A percentile compares a stretch with the other conserved stretches of the same genome.
Conservation (phyloP, 1,284 basidiomycete species). For the Rhodotorula sp. region DNA sequence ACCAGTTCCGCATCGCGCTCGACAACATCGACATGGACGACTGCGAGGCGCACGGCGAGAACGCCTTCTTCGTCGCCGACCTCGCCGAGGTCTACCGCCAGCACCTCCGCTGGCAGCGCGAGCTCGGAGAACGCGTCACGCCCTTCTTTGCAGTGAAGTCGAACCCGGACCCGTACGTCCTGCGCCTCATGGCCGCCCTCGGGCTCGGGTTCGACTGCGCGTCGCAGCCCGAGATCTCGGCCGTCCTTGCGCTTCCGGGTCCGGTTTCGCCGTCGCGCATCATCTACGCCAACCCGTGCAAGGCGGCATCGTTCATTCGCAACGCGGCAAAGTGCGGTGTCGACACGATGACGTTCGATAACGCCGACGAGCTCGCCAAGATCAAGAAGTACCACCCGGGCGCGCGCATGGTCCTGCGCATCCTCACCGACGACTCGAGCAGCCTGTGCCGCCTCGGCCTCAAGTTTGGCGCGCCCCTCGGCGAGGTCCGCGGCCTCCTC, state of each 20-base stretch:
- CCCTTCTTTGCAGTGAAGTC: conserved; percentile 97
- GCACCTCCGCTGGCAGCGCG: conserved; percentile 77
- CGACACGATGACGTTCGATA: conserved; percentile 97
- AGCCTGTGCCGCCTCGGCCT: conserved; percentile 88
- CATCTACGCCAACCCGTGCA: conserved; percentile 99
- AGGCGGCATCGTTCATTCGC: conserved; percentile 89
- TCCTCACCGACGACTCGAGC: conserved; percentile 96
- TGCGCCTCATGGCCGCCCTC: conserved; percentile 83
- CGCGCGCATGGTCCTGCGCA: conserved; percentile 88
- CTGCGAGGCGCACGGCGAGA: conserved; percentile 70
- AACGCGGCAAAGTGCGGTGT: conserved; percentile 77
- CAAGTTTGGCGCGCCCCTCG: conserved; percentile 94
- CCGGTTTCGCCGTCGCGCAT: conserved; percentile 70
- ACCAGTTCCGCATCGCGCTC: conserved; percentile 41
- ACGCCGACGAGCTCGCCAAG: conserved; percentile 96
- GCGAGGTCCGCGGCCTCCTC: conserved; percentile 76
- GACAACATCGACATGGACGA: conserved; percentile 50
- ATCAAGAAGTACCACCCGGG: conserved; percentile 76
- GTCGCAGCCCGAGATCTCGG: conserved; percentile 89
- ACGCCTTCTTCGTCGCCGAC: conserved; percentile 95
- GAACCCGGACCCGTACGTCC: conserved; percentile 93
- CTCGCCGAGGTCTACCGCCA: conserved; percentile 84
- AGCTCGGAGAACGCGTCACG: conserved; percentile 74
- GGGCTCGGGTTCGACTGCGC: conserved; percentile 97
- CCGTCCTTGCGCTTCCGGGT: conserved; percentile 69